Base-by-base conservation (phyloP, 768 basidiomycete genomes). In the Naganishia friedmannii region DNA sequence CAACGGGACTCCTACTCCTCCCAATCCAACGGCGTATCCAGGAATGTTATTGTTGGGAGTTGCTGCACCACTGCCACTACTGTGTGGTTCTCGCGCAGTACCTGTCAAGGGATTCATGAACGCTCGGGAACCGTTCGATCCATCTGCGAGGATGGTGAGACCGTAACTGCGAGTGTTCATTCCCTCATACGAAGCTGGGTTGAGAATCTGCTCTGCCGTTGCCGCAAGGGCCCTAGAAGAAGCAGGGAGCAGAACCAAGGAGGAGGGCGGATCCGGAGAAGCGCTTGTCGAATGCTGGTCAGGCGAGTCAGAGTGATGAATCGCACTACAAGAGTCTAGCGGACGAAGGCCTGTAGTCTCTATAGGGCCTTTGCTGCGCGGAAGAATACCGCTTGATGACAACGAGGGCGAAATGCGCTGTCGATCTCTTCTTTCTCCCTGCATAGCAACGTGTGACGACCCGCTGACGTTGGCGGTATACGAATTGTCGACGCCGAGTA, bases 91-190 rank as follows among this genome's bases (percentile, higher is more conserved):
- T 21, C 60, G n/a, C 2, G 60, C 60, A 9, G 60, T 63, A 1
- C 60, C 60, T 8, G 60, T 63, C 60, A 63, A 29, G n/a, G 60
- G 60, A 63, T 63, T 46, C 60, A 63, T 63, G 28, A 63, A 63
- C 0, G 60, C 60, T 13, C 60, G 60, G 23, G 60, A 63, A 26
- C 60, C 60, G 15, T 63, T 63, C 0, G 60, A 63, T 45, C 60
- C 60, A 29, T 63, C 60, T n/a, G 60, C 60, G 23, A 63, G 60
- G 9, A 63, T 63, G 12, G 60, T 63, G 39, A 63, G 60, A 29
- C 60, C 60, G 17, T 63, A 63, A 19, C 60, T 63, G 60, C 60
- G 60, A 26, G 60, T 63, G 42, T 63, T 63, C 60, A 63, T 63
- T 10, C 60, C 60, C 42, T 63, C 60, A 17, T 63, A 63, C 12